Percentiles rank a stretch among this genome's conserved stretches.
Conservation (phyloP, 495 filamentous ascomycete genomes). For the Collariella sp. region DNA sequence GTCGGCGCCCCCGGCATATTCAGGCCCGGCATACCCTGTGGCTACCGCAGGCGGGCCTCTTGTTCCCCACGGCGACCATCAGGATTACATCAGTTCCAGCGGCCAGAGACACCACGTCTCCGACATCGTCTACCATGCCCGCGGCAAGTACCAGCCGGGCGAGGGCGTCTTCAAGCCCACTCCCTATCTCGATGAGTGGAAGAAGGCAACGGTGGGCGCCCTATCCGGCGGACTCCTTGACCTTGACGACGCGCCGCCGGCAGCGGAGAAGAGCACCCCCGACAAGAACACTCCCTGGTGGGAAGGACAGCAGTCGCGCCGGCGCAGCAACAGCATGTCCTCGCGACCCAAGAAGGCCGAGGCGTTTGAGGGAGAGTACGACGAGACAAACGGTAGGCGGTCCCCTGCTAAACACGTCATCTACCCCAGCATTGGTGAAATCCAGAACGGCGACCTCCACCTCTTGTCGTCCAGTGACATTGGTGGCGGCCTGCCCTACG, state of each 20-base stretch:
- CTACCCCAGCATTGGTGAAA: constrained; percentile 12
- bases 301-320: constrained; percentile 38
- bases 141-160: constrained; percentile 34
- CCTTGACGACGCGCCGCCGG: constrained; percentile 31
- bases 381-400: constrained; percentile 42
- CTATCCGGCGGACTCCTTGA: constrained; percentile 44
- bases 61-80: constrained; percentile 4
- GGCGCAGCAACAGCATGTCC: constrained; percentile 31
- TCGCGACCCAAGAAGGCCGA: constrained; percentile 34
- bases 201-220: constrained; percentile 43
- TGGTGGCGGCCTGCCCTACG: not conserved
- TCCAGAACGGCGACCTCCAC: constrained; percentile 11
- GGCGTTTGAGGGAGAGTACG: constrained; percentile 43
- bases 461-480: not conserved
- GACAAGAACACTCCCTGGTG: constrained; percentile 40
- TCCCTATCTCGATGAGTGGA: constrained; percentile 51
- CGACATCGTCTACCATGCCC: constrained; percentile 36
- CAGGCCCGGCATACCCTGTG: not conserved
- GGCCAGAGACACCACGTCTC: constrained; percentile 32
- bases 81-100: constrained; percentile 15
- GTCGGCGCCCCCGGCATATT: not conserved
- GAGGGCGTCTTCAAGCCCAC: constrained; percentile 39
- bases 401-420: constrained; percentile 3
- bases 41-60: not conserved
- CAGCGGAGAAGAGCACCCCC: constrained; percentile 24